Conservation (phyloP, 2,329 filamentous ascomycete species). For the Zelopaecilomyces penicillatus region DNA sequence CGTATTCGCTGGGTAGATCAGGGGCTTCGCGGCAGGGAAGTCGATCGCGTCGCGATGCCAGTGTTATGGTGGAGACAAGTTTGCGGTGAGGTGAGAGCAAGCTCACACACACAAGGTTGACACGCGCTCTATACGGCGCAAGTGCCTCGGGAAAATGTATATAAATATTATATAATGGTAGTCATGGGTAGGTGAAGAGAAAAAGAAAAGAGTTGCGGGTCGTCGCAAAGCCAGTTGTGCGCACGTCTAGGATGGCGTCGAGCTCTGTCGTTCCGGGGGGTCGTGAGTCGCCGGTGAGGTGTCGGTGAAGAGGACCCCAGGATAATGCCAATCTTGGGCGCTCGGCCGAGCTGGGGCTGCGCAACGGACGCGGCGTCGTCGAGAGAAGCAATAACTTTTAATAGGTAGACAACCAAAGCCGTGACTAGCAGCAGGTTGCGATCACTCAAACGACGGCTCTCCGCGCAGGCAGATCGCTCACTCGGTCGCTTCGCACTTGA, state of each 20-base stretch:
- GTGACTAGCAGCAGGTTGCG: conserved; percentile 4
- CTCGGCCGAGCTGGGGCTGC: background rate
- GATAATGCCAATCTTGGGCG: background rate
- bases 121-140: background rate
- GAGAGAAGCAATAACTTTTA: background rate
- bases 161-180: too few relatives aligned
- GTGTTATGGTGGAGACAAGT: conserved; percentile 3
- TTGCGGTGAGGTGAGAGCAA: background rate
- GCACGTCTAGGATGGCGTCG: conserved; percentile 1
- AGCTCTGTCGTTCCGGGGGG: background rate
- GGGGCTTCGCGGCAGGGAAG: too few relatives aligned
- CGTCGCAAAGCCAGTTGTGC: conserved; percentile 7
- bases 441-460: conserved; percentile 7
- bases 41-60: too few relatives aligned
- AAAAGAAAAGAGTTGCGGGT: background rate
- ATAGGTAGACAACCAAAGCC: too few relatives aligned
- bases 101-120: conserved; percentile 8
- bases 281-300: conserved; percentile 1
- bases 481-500: background rate
- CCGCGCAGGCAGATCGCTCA: conserved; percentile 9
- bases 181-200: too few relatives aligned
- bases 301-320: conserved; percentile 7
- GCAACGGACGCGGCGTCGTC: background rate
- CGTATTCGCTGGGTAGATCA: too few relatives aligned
- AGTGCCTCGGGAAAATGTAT: background rate